Conservation (phyloP, 1,284 basidiomycete genomes). For the Cronartium quercuum region DNA sequence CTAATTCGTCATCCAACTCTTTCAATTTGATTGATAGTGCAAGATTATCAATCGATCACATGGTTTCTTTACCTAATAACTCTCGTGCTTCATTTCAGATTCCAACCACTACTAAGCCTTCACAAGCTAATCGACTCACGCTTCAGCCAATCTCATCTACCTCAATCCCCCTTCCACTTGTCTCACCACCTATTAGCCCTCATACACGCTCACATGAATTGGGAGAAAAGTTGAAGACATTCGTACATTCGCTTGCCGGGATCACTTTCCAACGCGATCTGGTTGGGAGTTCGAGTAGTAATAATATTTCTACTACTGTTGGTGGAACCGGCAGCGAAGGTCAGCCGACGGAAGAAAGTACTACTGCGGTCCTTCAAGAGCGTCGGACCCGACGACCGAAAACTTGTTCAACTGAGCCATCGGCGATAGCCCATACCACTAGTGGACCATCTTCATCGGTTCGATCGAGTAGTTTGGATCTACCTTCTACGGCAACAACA, state of each 20-base stretch:
- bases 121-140: no score
- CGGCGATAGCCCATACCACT: neutral
- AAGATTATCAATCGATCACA: neutral
- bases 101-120: neutral
- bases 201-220: neutral
- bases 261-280: neutral
- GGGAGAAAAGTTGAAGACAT: neutral
- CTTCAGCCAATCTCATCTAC: neutral
- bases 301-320: neutral
- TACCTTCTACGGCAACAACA: no score
- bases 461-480: neutral
- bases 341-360: neutral
- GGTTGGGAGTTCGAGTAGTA: neutral
- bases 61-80: neutral
- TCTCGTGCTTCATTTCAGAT: neutral
- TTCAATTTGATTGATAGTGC: conserved; percentile 1
- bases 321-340: no score
- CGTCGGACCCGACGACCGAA: neutral
- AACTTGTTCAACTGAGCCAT: neutral
- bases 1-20: neutral
- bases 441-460: neutral
- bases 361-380: neutral
- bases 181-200: neutral
- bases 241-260: neutral
- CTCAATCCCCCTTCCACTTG: neutral